Evolutionary conservation across 2,329 filamentous ascomycete genomes (phyloP).

Genomic region (Phoma sp.): DNA sequence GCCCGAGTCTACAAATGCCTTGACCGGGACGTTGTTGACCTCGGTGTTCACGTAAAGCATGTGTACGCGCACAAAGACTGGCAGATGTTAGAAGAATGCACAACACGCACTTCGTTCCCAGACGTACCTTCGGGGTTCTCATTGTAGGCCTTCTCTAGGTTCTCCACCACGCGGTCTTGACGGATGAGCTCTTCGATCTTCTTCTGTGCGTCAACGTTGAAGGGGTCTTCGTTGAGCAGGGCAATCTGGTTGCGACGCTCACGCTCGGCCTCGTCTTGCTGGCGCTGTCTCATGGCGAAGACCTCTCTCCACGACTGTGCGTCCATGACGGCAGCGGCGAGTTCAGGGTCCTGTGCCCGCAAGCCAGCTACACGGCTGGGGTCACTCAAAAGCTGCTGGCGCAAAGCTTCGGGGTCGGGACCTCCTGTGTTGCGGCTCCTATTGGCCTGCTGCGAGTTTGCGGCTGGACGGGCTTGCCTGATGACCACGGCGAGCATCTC

Average conservation of each 20-base stretch:
- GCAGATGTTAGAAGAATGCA: conserved; percentile 20
- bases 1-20: conserved; percentile 95
- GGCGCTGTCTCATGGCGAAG: conserved; percentile 69
- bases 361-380: conserved; percentile 74
- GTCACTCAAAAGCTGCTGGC: conserved; percentile 82
- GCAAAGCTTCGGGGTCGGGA: conserved; percentile 75
- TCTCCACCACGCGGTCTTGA: conserved; percentile 92
- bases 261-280: conserved; percentile 73
- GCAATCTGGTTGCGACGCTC: conserved; percentile 84
- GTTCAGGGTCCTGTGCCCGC: conserved; percentile 72
- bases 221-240: conserved; percentile 88
- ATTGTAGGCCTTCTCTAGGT: conserved; percentile 94
- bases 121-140: conserved; percentile 90
- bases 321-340: conserved; percentile 78
- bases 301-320: conserved; percentile 76
- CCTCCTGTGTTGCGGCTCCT: conserved; percentile 25
- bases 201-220: conserved; percentile 87
- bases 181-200: conserved; percentile 98
- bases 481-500: conserved; percentile 93
- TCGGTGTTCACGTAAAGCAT: conserved; percentile 97
- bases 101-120: too few species aligned
- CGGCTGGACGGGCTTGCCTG: conserved; percentile 33
- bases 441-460: conserved; percentile 29
- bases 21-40: conserved; percentile 90
- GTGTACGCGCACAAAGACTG: conserved; percentile 91